phyloP scores from a whole-genome alignment of 2,329 filamentous ascomycete species.

The Aspergillus novoparasiticus region DNA sequence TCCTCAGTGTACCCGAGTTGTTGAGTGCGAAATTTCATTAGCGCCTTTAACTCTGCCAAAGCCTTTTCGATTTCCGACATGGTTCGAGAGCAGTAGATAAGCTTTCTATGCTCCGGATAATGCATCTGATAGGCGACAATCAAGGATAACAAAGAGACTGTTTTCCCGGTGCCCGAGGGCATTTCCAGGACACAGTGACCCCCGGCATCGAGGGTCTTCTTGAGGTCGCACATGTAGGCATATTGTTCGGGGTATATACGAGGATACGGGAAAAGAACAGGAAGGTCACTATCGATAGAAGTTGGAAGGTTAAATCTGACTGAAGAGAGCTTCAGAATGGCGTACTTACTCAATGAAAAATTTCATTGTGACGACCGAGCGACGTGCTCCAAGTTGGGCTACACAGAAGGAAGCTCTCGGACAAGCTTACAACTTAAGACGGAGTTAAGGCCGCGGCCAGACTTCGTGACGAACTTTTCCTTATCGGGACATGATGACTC shows the following conservation, averaged over 20 bases:
- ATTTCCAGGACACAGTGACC: conserved; percentile 98
- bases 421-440: conserved; percentile 8
- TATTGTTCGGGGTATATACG: conserved; percentile 75
- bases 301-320: conserved; percentile 10
- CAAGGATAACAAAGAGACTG: conserved; percentile 88
- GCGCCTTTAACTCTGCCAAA: conserved; percentile 80
- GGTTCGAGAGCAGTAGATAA: conserved; percentile 98
- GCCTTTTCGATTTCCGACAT: conserved; percentile 99
- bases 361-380: conserved; percentile 62
- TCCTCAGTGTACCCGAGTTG: conserved; percentile 91
- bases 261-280: conserved; percentile 73
- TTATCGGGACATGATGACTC: conserved; percentile 34
- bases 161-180: conserved; percentile 98
- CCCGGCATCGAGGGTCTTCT: conserved; percentile 85
- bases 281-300: conserved; percentile 57
- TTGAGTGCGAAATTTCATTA: conserved; percentile 93
- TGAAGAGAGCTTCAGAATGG: neutral
- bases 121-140: conserved; percentile 97
- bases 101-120: conserved; percentile 88
- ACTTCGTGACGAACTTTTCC: conserved; percentile 31
- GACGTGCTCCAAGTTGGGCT: conserved; percentile 18
- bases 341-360: conserved; percentile 72
- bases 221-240: conserved; percentile 83
- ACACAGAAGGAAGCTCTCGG: conserved; percentile 19
- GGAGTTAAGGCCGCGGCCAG: conserved; percentile 15